Evolutionary conservation across 345 rosid species (phyloP).

Genomic region (Camelina neglecta): DNA sequence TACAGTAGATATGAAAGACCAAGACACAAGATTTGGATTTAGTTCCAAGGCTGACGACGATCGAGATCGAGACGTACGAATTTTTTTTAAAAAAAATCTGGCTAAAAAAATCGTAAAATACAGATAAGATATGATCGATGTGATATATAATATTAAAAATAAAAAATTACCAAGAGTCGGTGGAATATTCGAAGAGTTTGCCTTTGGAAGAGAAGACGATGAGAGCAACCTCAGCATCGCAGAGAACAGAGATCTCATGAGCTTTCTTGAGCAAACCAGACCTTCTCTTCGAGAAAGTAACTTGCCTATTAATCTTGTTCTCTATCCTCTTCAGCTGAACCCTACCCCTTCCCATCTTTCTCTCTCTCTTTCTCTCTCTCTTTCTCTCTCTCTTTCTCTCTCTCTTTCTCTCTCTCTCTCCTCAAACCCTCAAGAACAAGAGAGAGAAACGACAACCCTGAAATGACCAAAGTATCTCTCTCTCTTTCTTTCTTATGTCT

Average conservation of each 20-base stretch:
- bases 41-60: constrained; percentile 14
- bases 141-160: constrained; percentile 4
- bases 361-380: constrained; percentile 47
- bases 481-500: constrained; percentile 35
- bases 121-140: constrained; percentile 34
- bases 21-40: constrained; percentile 20
- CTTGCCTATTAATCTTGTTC: constrained; percentile 92
- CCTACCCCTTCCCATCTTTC: constrained; percentile 87
- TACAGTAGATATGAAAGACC: constrained; percentile 25
- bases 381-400: constrained; percentile 44
- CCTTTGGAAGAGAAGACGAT: constrained; percentile 87
- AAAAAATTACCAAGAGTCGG: constrained; percentile 62
- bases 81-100: not conserved
- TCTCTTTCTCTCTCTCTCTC: constrained; percentile 39
- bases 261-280: constrained; percentile 82
- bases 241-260: constrained; percentile 85
- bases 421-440: constrained; percentile 31
- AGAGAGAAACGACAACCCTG: constrained; percentile 41
- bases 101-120: constrained; percentile 20
- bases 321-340: constrained; percentile 89
- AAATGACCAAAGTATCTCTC: constrained; percentile 40
- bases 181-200: constrained; percentile 79
- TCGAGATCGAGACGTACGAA: constrained; percentile 24
- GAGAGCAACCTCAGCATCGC: constrained; percentile 82
- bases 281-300: constrained; percentile 86